Evolutionary conservation across 2,329 filamentous ascomycete species (phyloP), one percentile per base, ranked within the genome.

Genomic region (Colletotrichum aenigma): DNA sequence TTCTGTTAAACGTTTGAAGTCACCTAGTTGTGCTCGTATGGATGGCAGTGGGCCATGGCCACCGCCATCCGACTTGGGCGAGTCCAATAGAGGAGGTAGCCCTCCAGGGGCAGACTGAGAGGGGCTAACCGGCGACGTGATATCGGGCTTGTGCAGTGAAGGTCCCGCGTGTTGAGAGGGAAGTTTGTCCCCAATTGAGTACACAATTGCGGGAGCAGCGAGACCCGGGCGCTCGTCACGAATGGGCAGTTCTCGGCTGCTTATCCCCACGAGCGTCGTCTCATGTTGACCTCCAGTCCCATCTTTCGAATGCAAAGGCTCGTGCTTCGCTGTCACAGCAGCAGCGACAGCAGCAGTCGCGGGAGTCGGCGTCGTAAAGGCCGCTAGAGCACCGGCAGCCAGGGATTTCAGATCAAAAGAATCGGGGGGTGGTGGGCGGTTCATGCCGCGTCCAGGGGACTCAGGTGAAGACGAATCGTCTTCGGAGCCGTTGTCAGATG

Each of bases 31-130:
- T 30, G 82, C 82, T 32, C 83, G 82, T 67, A 87, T 84, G 13
- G 85, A 86, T 4, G 85, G 85, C n/a, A 87, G 32, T 7, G 76
- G 80, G 43, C 73, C 82, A 36, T 83, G 85, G 24, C 82, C 80
- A 48, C 82, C 83, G 32, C 79, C 77, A 69, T 86, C 84, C 9
- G 81, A 82, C 56, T 80, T 82, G 7, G 82, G 82, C 24, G 82
- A 84, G 68, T 82, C 84, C 60, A 84, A 82, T 52, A 86, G 77
- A 7, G 85, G 85, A 18, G 85, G 84, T 58, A 86, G 77, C 56
- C 82, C 82, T 9, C 83, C 82, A 12, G 71, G 66, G 26, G 55
- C 74, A 30, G 74, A 36, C 28, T 71, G 76, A n/a, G 43, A 34
- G n/a, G 74, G 77, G 43, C 74, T 76, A 10, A 66, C 62, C 9